Evolutionary conservation across 495 filamentous ascomycete species (phyloP), one percentile per base, ranked within the genome.

Genomic region (Podospora fimiseda): DNA sequence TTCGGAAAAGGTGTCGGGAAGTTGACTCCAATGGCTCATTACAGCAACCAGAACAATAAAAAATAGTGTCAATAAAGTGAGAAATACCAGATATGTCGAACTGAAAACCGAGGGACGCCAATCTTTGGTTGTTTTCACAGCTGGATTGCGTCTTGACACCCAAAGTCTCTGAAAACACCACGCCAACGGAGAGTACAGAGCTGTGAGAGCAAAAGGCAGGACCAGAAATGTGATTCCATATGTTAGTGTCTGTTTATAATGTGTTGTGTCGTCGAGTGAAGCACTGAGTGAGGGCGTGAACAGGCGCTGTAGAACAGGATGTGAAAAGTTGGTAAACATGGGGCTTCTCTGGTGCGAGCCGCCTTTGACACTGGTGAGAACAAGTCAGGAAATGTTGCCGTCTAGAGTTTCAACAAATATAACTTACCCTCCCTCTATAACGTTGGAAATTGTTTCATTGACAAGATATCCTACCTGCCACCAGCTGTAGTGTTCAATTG

Each of bases 21-120:
- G 8, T 14, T 37, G 33, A 37, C 33, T 37, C 8, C 8, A 8
- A n/a, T 37, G 7, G 8, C 8, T 14, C 33, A 37, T 8, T 8
- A 37, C 33, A n/a, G n/a, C 33, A n/a, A 24, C 5, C 36, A 38
- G 27, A 9, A 4, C 9, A 15, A 9, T 36, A 21, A 49, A 33
- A 9, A 15, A 2, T 48, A 8, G 8, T 8, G 47, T 23, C 24
- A 49, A 8, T 3, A 16, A 2, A 20, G 3, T 49, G 14, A 49
- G 16, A 19, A 49, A 49, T 23, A 49, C 2, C 2, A 49, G 27
- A 33, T 30, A 49, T 22, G 24, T 13, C 11, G 13, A 33, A 30
- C 47, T 49, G 27, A 49, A 49, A 30, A 19, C 16, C 3, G 47
- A 49, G 2, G 47, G 47, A 3, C 47, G 47, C 47, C 47, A 49